These are phyloP conservation scores for Podospora pseudoanserina DNA, from an alignment of 495 filamentous ascomycete genomes.

Conservation along the genomic window DNA sequence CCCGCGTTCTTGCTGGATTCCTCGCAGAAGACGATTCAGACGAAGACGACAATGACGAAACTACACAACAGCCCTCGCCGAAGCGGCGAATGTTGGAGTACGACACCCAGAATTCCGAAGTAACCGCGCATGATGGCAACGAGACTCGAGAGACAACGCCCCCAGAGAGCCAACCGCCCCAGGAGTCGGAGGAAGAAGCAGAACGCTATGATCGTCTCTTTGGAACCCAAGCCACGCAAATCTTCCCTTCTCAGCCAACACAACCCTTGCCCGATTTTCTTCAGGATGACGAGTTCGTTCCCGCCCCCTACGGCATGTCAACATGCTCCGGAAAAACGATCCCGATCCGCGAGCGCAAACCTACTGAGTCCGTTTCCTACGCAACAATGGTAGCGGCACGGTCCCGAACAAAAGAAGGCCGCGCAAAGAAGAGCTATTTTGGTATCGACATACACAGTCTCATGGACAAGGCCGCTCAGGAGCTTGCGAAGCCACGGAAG, in stretches of 20 bases:
- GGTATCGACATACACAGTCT: slow-evolving; percentile 85
- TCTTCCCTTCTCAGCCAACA: background rate
- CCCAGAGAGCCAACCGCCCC: slow-evolving; percentile 19
- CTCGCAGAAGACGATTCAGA: slow-evolving; percentile 44
- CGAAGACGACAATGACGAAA: slow-evolving; percentile 29
- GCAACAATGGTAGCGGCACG: slow-evolving; percentile 65
- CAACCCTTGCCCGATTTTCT: slow-evolving; percentile 8
- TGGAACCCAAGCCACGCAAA: slow-evolving; percentile 10
- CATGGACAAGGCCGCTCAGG: slow-evolving; percentile 62
- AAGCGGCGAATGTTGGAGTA: slow-evolving; percentile 37
- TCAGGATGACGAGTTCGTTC: slow-evolving; percentile 8
- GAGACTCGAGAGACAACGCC: slow-evolving; percentile 14
- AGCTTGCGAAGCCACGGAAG: slow-evolving; percentile 37
- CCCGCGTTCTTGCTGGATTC: slow-evolving; percentile 40
- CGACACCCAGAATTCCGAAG: slow-evolving; percentile 11
- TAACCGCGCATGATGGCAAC: background rate
- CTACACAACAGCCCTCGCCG: slow-evolving; percentile 31
- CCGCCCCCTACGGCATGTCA: slow-evolving; percentile 47
- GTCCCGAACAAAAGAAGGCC: slow-evolving; percentile 62
- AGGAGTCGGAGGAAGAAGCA: slow-evolving; percentile 24
- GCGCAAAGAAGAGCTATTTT: slow-evolving; percentile 80
- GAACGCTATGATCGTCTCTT: slow-evolving; percentile 32
- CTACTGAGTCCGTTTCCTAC: slow-evolving; percentile 53
- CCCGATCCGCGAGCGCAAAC: slow-evolving; percentile 51
- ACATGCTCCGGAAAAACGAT: slow-evolving; percentile 65